Evolutionary conservation across 129 eudicot species (phyloP), one percentile per base, ranked within the genome.

Genomic region (Ambrosia trifida): DNA sequence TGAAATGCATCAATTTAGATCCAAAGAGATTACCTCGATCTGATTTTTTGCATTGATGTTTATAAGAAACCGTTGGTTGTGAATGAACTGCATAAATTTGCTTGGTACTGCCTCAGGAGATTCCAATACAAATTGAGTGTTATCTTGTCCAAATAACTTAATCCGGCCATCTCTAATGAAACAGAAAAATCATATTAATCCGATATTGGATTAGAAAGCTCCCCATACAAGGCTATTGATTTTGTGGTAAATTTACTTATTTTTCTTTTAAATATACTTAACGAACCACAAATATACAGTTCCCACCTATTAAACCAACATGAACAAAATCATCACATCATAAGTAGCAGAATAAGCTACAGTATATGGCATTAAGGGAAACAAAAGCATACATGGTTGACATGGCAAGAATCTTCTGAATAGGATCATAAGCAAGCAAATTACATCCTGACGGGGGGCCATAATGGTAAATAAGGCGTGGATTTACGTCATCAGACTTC

Each of bases 51-150:
- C 68, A 51, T 87, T 95, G 50, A 95, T 57, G 47, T 84, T 84
- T 72, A 95, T 56, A 79, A 95, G 97, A 64, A 85, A 58, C 69
- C 81, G 83, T 68, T 84, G 80, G 83, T 84, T 95, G 83, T 85
- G 89, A 6, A 87, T 79, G 79, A 95, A 95, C 99, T 85, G 87
- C 77, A 90, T 64, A 78, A 90, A 84, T 82, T 86, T 95, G 85
- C 87, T 95, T 44, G 87, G 83, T 45, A 75, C 73, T 35, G 84
- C 64, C 76, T 84, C 96, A 7, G 92, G 60, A 75, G 96, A 86
- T 83, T 84, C 91, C 70, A 95, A 52, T 62, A 95, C 68, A 20
- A 85, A 83, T 81, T 95, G 97, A 41, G 96, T 76, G 84, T 90
- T 87, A 77, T 83, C 91, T 79, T 78, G 90, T 50, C 99, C 96